Percentiles rank a stretch among this genome's conserved stretches.
Evolutionary conservation across 2,329 filamentous ascomycete genomes (phyloP).

Genomic region (Aspergillus quadricinctus): DNA sequence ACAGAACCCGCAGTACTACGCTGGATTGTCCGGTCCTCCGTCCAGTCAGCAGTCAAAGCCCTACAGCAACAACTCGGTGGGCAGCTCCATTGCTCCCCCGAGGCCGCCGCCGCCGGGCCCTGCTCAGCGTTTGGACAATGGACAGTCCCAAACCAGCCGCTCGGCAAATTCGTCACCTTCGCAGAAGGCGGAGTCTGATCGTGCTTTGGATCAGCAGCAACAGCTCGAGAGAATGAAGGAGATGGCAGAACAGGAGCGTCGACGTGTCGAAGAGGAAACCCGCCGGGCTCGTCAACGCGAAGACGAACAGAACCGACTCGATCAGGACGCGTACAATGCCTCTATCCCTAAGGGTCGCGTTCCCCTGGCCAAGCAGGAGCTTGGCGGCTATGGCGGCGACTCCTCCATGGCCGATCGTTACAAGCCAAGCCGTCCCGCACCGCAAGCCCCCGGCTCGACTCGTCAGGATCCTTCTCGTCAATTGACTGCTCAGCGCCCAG

Average conservation of each 20-base stretch:
- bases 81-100: constrained; percentile 61
- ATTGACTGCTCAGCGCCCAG: constrained; percentile 70
- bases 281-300: constrained; percentile 44
- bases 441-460: constrained; percentile 63
- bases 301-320: constrained; percentile 63
- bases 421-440: constrained; percentile 79
- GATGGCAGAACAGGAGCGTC: constrained; percentile 53
- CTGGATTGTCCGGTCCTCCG: constrained; percentile 60
- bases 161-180: constrained; percentile 32
- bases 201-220: constrained; percentile 40
- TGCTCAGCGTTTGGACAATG: constrained; percentile 42
- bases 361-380: constrained; percentile 82
- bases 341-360: constrained; percentile 77
- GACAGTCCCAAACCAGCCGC: constrained; percentile 35
- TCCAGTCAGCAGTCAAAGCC: constrained; percentile 47
- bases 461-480: constrained; percentile 51
- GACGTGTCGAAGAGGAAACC: constrained; percentile 49
- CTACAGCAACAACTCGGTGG: constrained; percentile 48
- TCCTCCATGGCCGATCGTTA: constrained; percentile 57
- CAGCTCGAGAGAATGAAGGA: constrained; percentile 49
- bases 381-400: constrained; percentile 65
- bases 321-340: constrained; percentile 84
- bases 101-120: constrained; percentile 58
- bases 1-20: constrained; percentile 58
- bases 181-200: constrained; percentile 55